phyloP scores from a whole-genome alignment of 139 green algal genomes.

The Coccomyxa sp. region DNA sequence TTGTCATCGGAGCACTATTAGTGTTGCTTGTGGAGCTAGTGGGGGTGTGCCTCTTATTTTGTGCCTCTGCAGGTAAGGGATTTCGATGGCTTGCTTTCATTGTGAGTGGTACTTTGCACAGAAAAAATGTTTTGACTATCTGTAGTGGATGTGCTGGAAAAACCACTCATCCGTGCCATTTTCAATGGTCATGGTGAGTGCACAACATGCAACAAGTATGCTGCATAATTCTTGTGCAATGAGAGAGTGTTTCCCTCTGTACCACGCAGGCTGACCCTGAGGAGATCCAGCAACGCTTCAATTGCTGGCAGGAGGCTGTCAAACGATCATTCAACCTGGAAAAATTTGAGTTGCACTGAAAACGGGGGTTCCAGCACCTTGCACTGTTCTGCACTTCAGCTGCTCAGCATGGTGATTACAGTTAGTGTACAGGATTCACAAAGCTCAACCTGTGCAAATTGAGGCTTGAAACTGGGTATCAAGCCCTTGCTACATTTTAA shows the following conservation, averaged over 20 bases:
- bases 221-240: slow-evolving; percentile 1
- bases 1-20: not conserved
- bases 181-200: not conserved
- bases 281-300: slow-evolving; percentile 35
- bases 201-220: not conserved
- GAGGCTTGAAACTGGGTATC: no score
- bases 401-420: no score
- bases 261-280: slow-evolving; percentile 17
- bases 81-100: no score
- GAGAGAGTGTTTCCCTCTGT: not conserved
- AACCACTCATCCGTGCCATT: not conserved
- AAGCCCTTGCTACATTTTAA: no score
- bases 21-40: not conserved
- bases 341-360: slow-evolving; percentile 33
- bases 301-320: slow-evolving; percentile 69
- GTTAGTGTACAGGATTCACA: no score
- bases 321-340: slow-evolving; percentile 56
- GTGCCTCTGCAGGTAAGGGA: no score
- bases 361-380: no score
- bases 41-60: not conserved
- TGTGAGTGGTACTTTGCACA: no score
- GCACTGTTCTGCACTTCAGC: no score
- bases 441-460: no score
- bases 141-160: not conserved
- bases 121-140: no score